These are phyloP conservation scores for Pelargonium myrrhifolium DNA, from an alignment of 441 rosid species.

Conservation along the genomic window DNA sequence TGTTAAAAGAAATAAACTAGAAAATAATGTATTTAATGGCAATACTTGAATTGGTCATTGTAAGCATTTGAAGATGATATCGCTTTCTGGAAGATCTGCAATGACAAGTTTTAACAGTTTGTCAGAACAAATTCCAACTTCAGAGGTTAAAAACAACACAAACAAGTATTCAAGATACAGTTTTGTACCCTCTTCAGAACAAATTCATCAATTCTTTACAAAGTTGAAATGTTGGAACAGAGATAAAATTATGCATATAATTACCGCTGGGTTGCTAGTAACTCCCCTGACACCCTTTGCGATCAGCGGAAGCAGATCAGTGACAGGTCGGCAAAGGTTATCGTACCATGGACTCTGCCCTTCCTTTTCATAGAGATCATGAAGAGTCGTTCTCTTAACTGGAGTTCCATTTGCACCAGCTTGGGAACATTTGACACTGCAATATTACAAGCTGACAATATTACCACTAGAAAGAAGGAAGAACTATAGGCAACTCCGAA, in stretches of 20 bases:
- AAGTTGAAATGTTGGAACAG: neutral
- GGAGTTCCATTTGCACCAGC: slow-evolving; percentile 52
- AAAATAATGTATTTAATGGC: neutral
- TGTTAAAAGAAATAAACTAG: neutral
- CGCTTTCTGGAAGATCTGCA: slow-evolving; percentile 98
- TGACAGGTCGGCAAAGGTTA: slow-evolving; percentile 95
- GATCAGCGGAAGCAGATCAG: slow-evolving; percentile 80
- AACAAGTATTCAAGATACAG: neutral
- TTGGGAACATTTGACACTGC: slow-evolving; percentile 70
- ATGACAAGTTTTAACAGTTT: slow-evolving; percentile 17
- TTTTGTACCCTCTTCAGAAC: neutral
- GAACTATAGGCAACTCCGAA: neutral
- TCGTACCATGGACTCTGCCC: slow-evolving; percentile 99
- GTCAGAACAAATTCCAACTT: slow-evolving; percentile 7
- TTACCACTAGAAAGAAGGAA: neutral
- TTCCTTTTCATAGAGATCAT: slow-evolving; percentile 78
- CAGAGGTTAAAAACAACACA: neutral
- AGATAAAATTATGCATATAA: neutral
- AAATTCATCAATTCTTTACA: neutral
- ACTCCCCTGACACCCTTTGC: slow-evolving; percentile 91
- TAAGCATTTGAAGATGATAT: slow-evolving; percentile 93
- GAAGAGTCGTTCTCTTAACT: slow-evolving; percentile 60
- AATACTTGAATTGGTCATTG: slow-evolving; percentile 90
- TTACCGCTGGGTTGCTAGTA: slow-evolving; percentile 98
- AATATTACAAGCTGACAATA: slow-evolving; percentile 8